phyloP scores from a whole-genome alignment of 2,329 filamentous ascomycete genomes.

The Aspergillus eucalypticola region DNA sequence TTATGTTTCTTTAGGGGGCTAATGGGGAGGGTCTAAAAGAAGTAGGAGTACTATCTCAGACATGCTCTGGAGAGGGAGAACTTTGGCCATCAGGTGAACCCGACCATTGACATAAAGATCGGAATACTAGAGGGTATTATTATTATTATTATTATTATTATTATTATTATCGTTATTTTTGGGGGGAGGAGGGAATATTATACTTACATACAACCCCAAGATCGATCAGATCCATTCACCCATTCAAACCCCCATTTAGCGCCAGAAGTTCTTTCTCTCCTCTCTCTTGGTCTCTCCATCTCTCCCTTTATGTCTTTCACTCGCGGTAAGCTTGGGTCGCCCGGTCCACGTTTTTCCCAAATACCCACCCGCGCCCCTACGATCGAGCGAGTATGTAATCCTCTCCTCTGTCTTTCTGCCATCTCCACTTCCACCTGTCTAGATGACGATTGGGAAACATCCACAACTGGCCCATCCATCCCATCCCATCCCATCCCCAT shows the following conservation, averaged over 20 bases:
- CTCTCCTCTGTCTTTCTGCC: constrained; percentile 21
- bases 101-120: no score
- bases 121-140: no score
- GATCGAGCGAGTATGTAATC: constrained; percentile 13
- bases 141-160: no score
- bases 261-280: neutral
- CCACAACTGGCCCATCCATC: constrained; percentile 6
- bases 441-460: constrained; percentile 32
- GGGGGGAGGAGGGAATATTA: no score
- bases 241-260: neutral
- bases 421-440: constrained; percentile 32
- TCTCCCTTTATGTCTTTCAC: neutral
- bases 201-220: no score
- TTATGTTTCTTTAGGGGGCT: no score
- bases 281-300: no score
- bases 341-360: constrained; percentile 19
- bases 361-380: constrained; percentile 11
- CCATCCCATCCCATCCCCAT: neutral
- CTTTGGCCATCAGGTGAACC: neutral
- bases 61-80: no score
- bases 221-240: constrained; percentile 1
- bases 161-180: no score
- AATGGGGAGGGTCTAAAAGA: no score
- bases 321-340: constrained; percentile 3
- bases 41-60: no score